These are phyloP conservation scores for Puccinia sorghi DNA, from an alignment of 1,284 basidiomycete species.

Conservation along the genomic window DNA sequence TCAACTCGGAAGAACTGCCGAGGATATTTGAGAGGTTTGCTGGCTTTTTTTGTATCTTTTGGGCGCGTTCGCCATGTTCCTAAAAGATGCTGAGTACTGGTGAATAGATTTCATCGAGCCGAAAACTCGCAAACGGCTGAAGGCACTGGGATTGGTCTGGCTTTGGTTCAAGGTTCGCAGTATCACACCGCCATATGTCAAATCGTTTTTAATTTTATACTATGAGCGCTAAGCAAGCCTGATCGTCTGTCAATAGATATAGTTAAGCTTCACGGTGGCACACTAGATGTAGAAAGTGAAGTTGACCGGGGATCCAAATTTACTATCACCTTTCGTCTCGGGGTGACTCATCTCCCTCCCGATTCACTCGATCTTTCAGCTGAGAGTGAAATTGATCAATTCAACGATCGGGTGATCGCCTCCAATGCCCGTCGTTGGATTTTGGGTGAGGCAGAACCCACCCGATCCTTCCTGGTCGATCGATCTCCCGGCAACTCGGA, in stretches of 20 bases:
- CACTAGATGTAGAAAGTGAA: conserved; percentile 33
- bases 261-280: conserved; percentile 35
- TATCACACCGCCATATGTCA: background rate
- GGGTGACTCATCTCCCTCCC: conserved; percentile 35
- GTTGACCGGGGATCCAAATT: conserved; percentile 44
- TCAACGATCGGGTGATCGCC: conserved; percentile 37
- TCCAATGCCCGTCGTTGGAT: conserved; percentile 41
- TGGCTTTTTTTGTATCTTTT: background rate
- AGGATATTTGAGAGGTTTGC: conserved; percentile 43
- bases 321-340: conserved; percentile 24
- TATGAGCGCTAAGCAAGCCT: background rate
- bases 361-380: conserved; percentile 34
- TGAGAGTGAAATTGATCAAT: conserved; percentile 36
- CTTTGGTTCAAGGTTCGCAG: conserved; percentile 43
- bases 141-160: conserved; percentile 47
- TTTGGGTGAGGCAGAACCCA: conserved; percentile 28
- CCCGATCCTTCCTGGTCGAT: background rate
- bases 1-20: conserved; percentile 33
- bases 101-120: conserved; percentile 39
- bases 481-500: conserved; percentile 30
- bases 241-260: conserved; percentile 24
- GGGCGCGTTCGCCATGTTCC: background rate
- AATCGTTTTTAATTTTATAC: background rate
- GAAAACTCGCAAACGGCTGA: conserved; percentile 15
- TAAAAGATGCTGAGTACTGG: background rate